Base-by-base conservation (phyloP, 805 yeast genomes). In the Crinitomyces ghanaensis region DNA sequence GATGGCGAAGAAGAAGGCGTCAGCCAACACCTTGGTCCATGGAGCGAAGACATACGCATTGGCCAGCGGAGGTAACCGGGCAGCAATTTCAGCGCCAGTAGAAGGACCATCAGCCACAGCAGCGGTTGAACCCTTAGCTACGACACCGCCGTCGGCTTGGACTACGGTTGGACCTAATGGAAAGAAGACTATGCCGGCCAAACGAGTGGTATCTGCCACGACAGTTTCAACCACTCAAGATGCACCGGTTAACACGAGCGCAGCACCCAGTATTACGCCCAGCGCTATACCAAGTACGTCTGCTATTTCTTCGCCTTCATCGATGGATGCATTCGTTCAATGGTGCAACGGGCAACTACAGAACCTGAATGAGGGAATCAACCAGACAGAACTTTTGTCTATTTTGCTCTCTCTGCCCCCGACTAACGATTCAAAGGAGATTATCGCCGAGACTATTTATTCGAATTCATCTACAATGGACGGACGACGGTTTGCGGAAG, bases 401-500 rank as follows among this genome's bases (percentile, higher is more conserved):
- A 76, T 91, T 51, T 68, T 91, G 47, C 62, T 86, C 41, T 76
- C 84, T 40, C 68, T 88, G 41, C 95, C 96, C 22, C 58, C 69
- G n/a, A 71, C 75, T 25, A 46, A 66, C 5, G 95, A 84, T 45
- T 73, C 93, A 0, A 65, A 68, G 31, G 94, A 77, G 53, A 81
- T 88, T 53, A 85, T 88, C 51, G 78, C 94, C 2, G 98, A 88
- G 50, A 83, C 95, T 8, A 74, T 88, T 38, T 85, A 84, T 60
- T 75, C 91, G 17, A 80, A 84, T 39, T 79, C 93, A 26, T 70
- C 86, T 2, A 78, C 86, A 1, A 76, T 88, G 80, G 95, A 91
- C 54, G 97, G 97, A 16, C 75, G 95, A 52, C 68, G 94, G 44
- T 88, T 86, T 63, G 95, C 98, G 0, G 71, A 69, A 36, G 98